Evolutionary conservation across 805 yeast genomes (phyloP).

Genomic region (Candida silvatica): DNA sequence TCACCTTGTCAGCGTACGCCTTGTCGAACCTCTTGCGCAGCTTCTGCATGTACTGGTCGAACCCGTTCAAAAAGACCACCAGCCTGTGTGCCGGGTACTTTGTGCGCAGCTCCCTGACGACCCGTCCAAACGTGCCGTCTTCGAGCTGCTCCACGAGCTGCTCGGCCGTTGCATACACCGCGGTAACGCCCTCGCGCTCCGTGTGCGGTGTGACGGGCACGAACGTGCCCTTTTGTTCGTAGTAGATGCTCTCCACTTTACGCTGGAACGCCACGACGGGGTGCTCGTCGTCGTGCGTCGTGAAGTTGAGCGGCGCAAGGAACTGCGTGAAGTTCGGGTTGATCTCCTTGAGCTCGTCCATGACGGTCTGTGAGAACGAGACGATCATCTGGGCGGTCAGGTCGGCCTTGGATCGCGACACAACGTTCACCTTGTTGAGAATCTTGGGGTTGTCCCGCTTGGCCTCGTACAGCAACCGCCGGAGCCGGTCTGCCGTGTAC

Average conservation of each 20-base stretch:
- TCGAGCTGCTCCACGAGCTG: slow-evolving; percentile 31
- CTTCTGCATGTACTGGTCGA: slow-evolving; percentile 35
- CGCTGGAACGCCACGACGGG: slow-evolving; percentile 48
- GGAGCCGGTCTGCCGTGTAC: slow-evolving; percentile 12
- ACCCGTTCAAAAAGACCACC: slow-evolving; percentile 40
- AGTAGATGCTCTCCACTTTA: slow-evolving; percentile 38
- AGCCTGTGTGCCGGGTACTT: slow-evolving; percentile 22
- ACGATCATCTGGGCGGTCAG: slow-evolving; percentile 42
- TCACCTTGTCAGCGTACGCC: slow-evolving; percentile 28
- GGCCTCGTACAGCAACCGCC: slow-evolving; percentile 13
- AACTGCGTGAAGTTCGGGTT: slow-evolving; percentile 10
- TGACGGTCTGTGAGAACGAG: slow-evolving; percentile 27
- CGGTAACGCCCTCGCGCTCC: slow-evolving; percentile 33
- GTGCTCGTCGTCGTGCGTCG: slow-evolving; percentile 9
- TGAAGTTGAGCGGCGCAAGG: slow-evolving; percentile 7
- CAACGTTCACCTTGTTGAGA: slow-evolving; percentile 27
- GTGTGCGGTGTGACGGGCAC: slow-evolving; percentile 38
- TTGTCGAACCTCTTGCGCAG: slow-evolving; percentile 38
- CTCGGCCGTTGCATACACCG: slow-evolving; percentile 38
- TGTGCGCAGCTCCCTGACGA: slow-evolving; percentile 15
- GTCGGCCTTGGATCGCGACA: slow-evolving; percentile 37
- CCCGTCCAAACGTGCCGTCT: slow-evolving; percentile 17
- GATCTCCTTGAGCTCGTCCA: slow-evolving; percentile 22
- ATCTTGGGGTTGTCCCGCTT: slow-evolving; percentile 8
- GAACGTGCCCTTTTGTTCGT: slow-evolving; percentile 38